phyloP scores from a whole-genome alignment of 441 rosid species.

The Populus tomentosa region DNA sequence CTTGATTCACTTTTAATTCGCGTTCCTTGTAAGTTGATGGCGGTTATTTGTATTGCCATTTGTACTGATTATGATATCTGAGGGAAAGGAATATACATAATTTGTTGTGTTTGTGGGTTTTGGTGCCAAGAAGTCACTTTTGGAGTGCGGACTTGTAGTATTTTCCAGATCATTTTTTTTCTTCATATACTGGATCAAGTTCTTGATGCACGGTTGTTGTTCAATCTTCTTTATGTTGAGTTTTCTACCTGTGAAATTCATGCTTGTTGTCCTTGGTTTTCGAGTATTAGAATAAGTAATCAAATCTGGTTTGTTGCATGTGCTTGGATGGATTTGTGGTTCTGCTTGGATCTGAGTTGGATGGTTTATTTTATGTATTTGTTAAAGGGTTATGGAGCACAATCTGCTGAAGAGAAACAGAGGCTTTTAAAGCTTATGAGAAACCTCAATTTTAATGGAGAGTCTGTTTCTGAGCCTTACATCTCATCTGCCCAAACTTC shows the following conservation, averaged over 20 bases:
- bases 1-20: background rate
- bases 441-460: constrained; percentile 92
- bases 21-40: background rate
- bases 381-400: constrained; percentile 88
- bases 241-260: too few relatives aligned
- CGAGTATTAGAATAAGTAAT: background rate
- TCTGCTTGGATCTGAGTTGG: constrained; percentile 10
- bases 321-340: constrained; percentile 12
- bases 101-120: background rate
- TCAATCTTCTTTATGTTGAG: background rate
- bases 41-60: background rate
- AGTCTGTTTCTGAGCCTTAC: constrained; percentile 75
- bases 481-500: constrained; percentile 68
- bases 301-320: background rate
- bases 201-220: background rate
- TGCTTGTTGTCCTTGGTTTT: too few relatives aligned
- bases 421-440: constrained; percentile 93
- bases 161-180: background rate
- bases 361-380: constrained; percentile 17
- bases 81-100: background rate
- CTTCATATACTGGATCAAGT: background rate
- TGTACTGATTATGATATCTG: background rate
- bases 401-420: constrained; percentile 97
- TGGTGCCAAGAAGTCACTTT: background rate
- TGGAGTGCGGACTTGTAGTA: background rate